Percentiles rank a stretch among this genome's conserved stretches.
Evolutionary conservation across 768 basidiomycete genomes (phyloP).

Genomic region (Rhizopogon vinicolor): DNA sequence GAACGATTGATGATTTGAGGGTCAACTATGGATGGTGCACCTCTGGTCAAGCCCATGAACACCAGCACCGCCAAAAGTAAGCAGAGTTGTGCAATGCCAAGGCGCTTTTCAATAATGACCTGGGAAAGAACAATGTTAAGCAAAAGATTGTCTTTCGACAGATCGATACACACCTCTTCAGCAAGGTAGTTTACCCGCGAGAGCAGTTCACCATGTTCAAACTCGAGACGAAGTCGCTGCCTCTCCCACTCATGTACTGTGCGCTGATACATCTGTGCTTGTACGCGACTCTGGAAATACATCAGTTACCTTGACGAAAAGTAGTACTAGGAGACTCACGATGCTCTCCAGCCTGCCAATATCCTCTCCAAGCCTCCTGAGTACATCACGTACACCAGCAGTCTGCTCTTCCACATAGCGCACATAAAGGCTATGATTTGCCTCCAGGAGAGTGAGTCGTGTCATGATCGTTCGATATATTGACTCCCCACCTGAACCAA

Average conservation of each 20-base stretch:
- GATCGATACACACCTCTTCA: constrained; percentile 58
- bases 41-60: constrained; percentile 84
- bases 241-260: constrained; percentile 64
- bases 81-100: constrained; percentile 84
- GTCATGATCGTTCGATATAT: constrained; percentile 98
- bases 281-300: constrained; percentile 54
- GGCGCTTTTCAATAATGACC: constrained; percentile 85
- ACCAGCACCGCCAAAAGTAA: constrained; percentile 78
- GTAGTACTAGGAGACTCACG: constrained; percentile 37
- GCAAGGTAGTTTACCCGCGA: constrained; percentile 68
- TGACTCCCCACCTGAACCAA: constrained; percentile 60
- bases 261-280: constrained; percentile 61
- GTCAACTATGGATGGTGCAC: constrained; percentile 36
- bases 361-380: constrained; percentile 73
- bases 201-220: constrained; percentile 67
- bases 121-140: constrained; percentile 23
- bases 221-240: constrained; percentile 60
- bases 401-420: constrained; percentile 91
- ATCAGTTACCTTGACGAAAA: background rate
- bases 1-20: constrained; percentile 16
- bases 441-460: constrained; percentile 78
- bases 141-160: background rate
- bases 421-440: constrained; percentile 80
- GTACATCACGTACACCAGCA: constrained; percentile 63
- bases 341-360: constrained; percentile 73